Percentiles rank a stretch among this genome's conserved stretches.
Conservation (phyloP, 768 basidiomycete species). For the Dacryopinax spathularia region DNA sequence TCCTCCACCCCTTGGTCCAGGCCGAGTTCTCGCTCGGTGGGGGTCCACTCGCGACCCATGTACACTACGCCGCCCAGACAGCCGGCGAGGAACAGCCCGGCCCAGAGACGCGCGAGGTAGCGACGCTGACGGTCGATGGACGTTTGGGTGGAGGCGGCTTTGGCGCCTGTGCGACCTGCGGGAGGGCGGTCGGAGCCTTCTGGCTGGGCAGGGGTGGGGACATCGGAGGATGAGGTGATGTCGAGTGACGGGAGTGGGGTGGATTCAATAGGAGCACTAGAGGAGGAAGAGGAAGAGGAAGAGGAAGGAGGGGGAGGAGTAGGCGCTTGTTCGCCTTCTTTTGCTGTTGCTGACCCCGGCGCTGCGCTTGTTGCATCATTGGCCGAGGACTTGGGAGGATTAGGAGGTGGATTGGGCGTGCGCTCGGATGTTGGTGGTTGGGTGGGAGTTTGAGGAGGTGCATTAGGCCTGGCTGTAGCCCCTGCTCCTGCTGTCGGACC, state of each 20-base stretch:
- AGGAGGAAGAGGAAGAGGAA: no score
- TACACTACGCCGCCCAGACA: conserved; percentile 44
- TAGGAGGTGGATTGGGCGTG: neutral
- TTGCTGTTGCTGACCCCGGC: neutral
- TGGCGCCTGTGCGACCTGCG: neutral
- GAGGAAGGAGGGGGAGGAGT: no score
- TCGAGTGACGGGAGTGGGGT: neutral
- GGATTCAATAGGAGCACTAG: no score
- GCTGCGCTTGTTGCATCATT: neutral
- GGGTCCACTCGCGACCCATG: conserved; percentile 67
- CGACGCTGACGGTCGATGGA: neutral
- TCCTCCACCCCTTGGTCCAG: conserved; percentile 47
- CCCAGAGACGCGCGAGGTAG: neutral
- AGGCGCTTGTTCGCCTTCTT: neutral
- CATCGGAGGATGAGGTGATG: neutral
- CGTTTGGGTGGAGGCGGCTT: neutral
- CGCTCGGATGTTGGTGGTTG: neutral
- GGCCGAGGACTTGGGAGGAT: neutral
- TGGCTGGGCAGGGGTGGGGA: neutral
- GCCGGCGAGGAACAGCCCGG: conserved; percentile 35
- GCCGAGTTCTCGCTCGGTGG: conserved; percentile 49
- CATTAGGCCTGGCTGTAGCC: neutral
- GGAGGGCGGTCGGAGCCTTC: neutral
- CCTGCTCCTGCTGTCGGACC: neutral
- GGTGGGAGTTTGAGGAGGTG: neutral